Conservation (phyloP, 2,329 filamentous ascomycete genomes). For the Penicillium crustosum region DNA sequence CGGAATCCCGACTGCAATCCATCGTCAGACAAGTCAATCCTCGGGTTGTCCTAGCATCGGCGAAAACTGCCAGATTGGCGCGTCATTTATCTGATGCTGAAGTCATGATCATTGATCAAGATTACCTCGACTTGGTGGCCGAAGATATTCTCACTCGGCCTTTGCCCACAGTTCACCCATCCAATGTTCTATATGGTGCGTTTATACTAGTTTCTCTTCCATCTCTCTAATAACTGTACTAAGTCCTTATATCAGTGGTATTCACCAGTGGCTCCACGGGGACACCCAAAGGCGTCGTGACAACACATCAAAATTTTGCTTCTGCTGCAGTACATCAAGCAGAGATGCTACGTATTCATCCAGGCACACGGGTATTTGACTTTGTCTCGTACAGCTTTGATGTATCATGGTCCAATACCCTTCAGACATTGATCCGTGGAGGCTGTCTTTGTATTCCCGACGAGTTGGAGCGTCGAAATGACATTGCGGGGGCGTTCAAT, state of each 20-base stretch:
- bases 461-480: background rate
- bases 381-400: slow-evolving; percentile 4
- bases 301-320: slow-evolving; percentile 1
- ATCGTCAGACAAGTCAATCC: background rate
- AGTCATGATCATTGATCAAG: background rate
- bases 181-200: background rate
- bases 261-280: slow-evolving; percentile 1
- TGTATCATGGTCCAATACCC: background rate
- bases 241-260: background rate
- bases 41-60: background rate
- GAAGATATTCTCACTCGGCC: background rate
- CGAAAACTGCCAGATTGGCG: background rate
- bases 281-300: background rate
- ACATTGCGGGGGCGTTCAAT: background rate
- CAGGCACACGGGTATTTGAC: background rate
- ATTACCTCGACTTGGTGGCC: background rate
- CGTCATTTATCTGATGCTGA: background rate
- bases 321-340: background rate
- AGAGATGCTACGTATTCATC: background rate
- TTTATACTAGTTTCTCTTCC: too few species aligned
- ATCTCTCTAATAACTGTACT: background rate
- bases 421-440: background rate
- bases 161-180: background rate
- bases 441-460: slow-evolving; percentile 1
- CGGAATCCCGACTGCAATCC: background rate